phyloP scores from a whole-genome alignment of 768 basidiomycete species.

The Pilatotrama ljubarskyi region DNA sequence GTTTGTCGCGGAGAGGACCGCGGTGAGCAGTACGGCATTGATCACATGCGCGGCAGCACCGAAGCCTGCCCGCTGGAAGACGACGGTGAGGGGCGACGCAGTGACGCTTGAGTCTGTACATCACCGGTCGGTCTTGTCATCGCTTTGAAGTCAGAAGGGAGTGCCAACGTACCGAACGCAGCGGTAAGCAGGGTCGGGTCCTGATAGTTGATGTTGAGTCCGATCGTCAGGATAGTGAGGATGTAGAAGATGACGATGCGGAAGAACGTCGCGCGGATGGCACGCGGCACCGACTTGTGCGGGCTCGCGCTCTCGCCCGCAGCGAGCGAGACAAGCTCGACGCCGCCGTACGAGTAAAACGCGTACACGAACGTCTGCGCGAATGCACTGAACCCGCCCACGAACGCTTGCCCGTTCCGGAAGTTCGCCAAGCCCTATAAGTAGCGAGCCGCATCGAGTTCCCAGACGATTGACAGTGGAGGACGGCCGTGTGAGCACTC shows the following conservation, averaged over 20 bases:
- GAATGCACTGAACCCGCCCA: constrained; percentile 54
- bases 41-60: constrained; percentile 61
- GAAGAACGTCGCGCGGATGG: constrained; percentile 59
- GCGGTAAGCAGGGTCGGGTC: constrained; percentile 54
- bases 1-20: constrained; percentile 63
- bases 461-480: too few relatives aligned
- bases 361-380: constrained; percentile 65
- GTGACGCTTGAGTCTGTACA: constrained; percentile 47
- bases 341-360: constrained; percentile 69
- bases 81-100: constrained; percentile 63
- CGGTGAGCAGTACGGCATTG: constrained; percentile 67
- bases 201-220: constrained; percentile 60
- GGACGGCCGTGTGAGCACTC: not conserved
- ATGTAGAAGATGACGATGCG: constrained; percentile 67
- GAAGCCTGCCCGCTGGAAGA: constrained; percentile 63
- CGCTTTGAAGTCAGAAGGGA: too few relatives aligned
- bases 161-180: constrained; percentile 42
- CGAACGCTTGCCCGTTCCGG: constrained; percentile 49
- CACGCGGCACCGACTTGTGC: constrained; percentile 60
- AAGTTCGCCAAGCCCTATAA: constrained; percentile 52
- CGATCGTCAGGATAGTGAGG: constrained; percentile 64
- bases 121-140: too few relatives aligned
- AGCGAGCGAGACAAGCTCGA: constrained; percentile 72
- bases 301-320: constrained; percentile 69
- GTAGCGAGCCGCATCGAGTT: not conserved